phyloP scores from a whole-genome alignment of 257 asterid species.

The Plantago elongata region DNA sequence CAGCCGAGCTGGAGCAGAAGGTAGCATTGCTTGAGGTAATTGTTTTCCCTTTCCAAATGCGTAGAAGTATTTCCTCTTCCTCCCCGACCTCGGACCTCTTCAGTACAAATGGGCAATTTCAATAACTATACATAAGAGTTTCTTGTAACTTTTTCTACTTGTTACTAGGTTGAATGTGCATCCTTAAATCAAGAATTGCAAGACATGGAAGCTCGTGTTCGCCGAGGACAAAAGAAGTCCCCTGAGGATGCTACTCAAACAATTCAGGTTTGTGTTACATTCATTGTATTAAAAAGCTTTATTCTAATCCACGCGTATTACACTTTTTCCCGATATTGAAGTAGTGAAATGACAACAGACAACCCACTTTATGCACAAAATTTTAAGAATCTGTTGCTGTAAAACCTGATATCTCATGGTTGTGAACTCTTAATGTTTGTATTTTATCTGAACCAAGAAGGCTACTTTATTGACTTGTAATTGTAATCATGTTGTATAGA shows the following conservation, averaged over 20 bases:
- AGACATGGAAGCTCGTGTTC: conserved; percentile 90
- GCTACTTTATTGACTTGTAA: too few relatives aligned
- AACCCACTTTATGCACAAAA: not conserved
- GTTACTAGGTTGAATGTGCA: conserved; percentile 85
- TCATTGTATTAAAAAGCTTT: conserved; percentile 12
- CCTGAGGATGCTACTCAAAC: conserved; percentile 91
- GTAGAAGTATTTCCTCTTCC: conserved; percentile 12
- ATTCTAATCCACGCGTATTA: conserved; percentile 1
- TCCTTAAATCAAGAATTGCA: conserved; percentile 93
- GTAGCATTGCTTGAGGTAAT: conserved; percentile 95
- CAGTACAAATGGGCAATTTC: conserved; percentile 19
- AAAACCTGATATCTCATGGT: too few relatives aligned
- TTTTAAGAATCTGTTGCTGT: not conserved
- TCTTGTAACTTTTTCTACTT: conserved; percentile 12
- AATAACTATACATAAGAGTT: conserved; percentile 6
- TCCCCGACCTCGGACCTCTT: conserved; percentile 5
- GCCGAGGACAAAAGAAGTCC: conserved; percentile 86
- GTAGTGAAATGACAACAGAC: conserved; percentile 5
- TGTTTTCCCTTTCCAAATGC: conserved; percentile 17
- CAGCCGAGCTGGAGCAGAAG: conserved; percentile 97
- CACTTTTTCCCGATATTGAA: not conserved
- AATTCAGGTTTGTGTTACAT: conserved; percentile 60
- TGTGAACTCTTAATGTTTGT: too few relatives aligned
- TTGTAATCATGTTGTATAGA: too few relatives aligned
- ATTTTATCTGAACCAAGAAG: too few relatives aligned